Percentiles rank a stretch among this genome's conserved stretches.
Conservation (phyloP, 208 protist species). For the Entamoeba histolytica region DNA sequence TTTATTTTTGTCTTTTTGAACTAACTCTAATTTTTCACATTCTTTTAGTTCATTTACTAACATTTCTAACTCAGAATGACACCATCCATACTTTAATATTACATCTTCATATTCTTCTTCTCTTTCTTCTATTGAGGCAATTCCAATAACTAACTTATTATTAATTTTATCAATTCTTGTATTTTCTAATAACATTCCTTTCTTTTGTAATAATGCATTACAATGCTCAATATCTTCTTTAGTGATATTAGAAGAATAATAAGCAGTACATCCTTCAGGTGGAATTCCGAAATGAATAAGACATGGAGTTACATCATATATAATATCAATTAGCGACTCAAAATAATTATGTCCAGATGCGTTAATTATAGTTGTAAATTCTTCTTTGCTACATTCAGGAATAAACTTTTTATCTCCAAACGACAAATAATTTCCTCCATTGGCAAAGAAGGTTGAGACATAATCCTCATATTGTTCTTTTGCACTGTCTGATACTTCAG, state of each 20-base stretch:
- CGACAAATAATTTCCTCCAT: neutral
- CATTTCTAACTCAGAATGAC: neutral
- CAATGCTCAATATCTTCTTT: neutral
- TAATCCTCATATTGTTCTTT: neutral
- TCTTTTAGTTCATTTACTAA: neutral
- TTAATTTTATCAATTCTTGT: neutral
- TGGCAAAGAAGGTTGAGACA: neutral
- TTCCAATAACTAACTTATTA: neutral
- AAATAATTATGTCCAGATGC: neutral
- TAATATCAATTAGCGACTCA: neutral
- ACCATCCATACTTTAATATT: neutral
- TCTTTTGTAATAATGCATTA: neutral
- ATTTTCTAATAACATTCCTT: neutral
- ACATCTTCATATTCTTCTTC: neutral
- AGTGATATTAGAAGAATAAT: neutral
- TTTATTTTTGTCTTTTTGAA: neutral
- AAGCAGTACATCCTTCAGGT: neutral
- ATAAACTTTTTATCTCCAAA: neutral
- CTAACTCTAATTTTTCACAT: neutral
- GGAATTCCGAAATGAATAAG: neutral
- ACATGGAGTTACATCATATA: neutral
- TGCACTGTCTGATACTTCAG: neutral
- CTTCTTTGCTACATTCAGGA: neutral
- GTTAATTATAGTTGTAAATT: neutral
- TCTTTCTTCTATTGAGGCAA: neutral